Percentiles rank a stretch among this genome's conserved stretches.
Evolutionary conservation across 768 basidiomycete genomes (phyloP).

Genomic region (Phallus indusiatus): DNA sequence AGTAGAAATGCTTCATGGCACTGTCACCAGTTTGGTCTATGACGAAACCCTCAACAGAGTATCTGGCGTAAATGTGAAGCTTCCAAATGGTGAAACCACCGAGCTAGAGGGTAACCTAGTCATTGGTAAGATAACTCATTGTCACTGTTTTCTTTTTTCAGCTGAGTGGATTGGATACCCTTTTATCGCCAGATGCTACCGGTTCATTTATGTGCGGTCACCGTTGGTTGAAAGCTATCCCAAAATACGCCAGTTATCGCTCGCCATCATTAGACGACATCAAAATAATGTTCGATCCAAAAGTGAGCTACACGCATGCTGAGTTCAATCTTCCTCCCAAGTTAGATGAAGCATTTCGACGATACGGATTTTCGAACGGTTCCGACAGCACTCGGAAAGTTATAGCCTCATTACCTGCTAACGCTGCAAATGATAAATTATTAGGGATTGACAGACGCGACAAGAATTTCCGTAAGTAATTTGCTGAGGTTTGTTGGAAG

Average conservation of each 20-base stretch:
- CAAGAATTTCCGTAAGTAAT: not conserved
- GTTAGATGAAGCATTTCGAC: not conserved
- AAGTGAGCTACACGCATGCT: not conserved
- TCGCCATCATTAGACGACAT: not conserved
- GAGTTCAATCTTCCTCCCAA: not conserved
- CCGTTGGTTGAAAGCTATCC: not conserved
- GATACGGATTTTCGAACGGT: not conserved
- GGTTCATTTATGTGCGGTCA: conserved; percentile 1
- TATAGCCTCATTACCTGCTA: not conserved
- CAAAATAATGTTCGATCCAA: not conserved
- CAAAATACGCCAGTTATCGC: not conserved
- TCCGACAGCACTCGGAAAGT: not conserved
- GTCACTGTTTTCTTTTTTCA: not conserved
- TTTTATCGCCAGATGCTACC: conserved; percentile 1
- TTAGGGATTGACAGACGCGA: not conserved
- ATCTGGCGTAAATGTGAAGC: not conserved
- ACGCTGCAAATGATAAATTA: not conserved
- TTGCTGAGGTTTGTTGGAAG: too few relatives aligned
- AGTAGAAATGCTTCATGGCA: not conserved
- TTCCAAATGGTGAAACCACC: not conserved
- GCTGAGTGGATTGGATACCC: not conserved
- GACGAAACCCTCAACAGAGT: not conserved
- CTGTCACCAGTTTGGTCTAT: not conserved
- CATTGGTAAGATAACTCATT: not conserved
- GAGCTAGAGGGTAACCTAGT: not conserved